Conservation (phyloP, 139 green algal genomes). For the Chlorella ohadii region DNA sequence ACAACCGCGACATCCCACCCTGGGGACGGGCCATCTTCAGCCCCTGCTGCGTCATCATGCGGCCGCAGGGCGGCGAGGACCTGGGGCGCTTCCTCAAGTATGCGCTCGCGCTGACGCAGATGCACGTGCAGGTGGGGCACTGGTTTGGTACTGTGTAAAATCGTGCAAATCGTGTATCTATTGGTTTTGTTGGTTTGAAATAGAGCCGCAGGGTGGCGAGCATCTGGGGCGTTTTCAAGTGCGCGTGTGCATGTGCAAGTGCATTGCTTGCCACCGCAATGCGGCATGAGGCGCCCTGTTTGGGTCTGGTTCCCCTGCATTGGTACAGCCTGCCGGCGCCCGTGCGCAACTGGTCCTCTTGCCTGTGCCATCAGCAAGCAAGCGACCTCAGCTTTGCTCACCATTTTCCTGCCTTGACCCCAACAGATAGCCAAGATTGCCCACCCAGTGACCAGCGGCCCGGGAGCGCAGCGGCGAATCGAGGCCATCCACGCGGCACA, state of each 20-base stretch:
- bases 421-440: conserved; percentile 8
- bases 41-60: conserved; percentile 70
- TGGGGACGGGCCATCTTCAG: conserved; percentile 85
- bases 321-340: no score
- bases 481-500: conserved; percentile 28
- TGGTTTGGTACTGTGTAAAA: no score
- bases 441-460: conserved; percentile 1
- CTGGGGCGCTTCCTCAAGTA: conserved; percentile 76
- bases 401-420: no score
- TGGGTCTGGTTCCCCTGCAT: no score
- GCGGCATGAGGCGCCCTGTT: no score
- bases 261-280: no score
- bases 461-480: not conserved
- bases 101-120: conserved; percentile 47
- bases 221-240: no score
- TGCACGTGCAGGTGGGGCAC: conserved; percentile 56
- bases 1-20: conserved; percentile 68
- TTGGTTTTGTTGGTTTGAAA: not conserved
- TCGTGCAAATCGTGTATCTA: no score
- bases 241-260: not conserved
- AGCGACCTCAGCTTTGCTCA: no score
- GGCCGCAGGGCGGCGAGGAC: conserved; percentile 50
- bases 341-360: no score
- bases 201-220: no score
- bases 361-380: no score